Base-by-base conservation (phyloP, 108 stramenopile genomes). In the Poteriospumella lacustris region DNA sequence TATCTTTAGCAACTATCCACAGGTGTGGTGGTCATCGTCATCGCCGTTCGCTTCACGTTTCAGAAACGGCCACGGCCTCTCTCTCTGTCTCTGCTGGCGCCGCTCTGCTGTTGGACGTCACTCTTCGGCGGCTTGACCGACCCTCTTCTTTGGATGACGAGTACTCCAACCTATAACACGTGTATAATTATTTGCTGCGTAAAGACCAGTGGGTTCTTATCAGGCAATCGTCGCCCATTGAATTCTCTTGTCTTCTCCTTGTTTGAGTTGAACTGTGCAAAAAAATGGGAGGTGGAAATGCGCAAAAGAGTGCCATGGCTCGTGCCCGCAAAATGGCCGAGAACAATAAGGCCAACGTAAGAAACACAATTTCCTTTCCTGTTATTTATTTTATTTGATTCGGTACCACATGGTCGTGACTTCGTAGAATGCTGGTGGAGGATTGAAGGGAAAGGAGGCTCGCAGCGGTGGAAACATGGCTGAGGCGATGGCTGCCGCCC, bases 401-500 rank as follows among this genome's bases (percentile, higher is more conserved):
- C 19, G 9, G 47, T 52, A 15, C 47, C 9, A 15, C 9, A 52
- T 52, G 9, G 9, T 52, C 33, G 31, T 3, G 15, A 5, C 60
- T 31, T 31, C 36, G 60, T 64, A 64, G 60, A 64, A 64, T 64
- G 5, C 29, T 64, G 60, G 60, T 12, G 60, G 60, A 34, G 60
- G 60, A 64, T 5, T 34, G 31, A 33, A 19, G 15, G 60, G 60
- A 64, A 64, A 64, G 24, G 60, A 64, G 36, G 60, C 60, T 64
- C 60, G 60, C 5, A 31, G 29, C 9, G 60, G 60, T 64, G 60
- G 60, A 31, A 33, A 64, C 31, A 64, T 64, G 60, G 15, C 60
- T 19, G 60, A 31, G 9, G 60, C 60, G 3, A 64, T 64, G 60
- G 60, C 60, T 64, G 60, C 60, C 36, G 60, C 60, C 36, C 12